Conservation (phyloP, 2,329 filamentous ascomycete genomes). For the Exophiala xenobiotica region DNA sequence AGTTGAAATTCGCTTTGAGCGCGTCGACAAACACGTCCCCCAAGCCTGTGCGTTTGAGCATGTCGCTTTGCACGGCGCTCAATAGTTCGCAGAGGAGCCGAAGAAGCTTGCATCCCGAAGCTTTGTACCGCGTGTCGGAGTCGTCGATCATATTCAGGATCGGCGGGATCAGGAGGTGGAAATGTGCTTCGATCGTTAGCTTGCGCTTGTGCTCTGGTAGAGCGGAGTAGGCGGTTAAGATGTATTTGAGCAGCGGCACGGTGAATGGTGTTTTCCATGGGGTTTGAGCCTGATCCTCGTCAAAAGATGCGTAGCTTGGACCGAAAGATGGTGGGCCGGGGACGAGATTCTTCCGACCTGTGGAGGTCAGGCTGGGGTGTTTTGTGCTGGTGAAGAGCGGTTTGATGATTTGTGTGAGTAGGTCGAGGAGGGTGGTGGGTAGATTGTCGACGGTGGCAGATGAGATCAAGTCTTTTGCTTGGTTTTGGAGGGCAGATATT, state of each 20-base stretch:
- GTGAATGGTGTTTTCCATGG: slow-evolving; percentile 30
- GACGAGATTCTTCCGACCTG: slow-evolving; percentile 46
- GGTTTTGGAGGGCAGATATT: slow-evolving; percentile 1
- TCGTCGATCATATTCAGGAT: slow-evolving; percentile 47
- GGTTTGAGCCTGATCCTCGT: slow-evolving; percentile 13
- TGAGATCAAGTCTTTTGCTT: background rate
- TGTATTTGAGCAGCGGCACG: slow-evolving; percentile 9
- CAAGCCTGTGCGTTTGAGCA: slow-evolving; percentile 44
- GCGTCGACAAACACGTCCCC: slow-evolving; percentile 48
- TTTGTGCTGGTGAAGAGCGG: slow-evolving; percentile 44
- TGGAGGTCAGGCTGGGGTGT: slow-evolving; percentile 43
- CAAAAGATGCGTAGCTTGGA: slow-evolving; percentile 21
- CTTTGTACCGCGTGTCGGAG: slow-evolving; percentile 38
- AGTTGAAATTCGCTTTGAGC: slow-evolving; percentile 65
- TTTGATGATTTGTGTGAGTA: slow-evolving; percentile 35
- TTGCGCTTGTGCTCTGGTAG: slow-evolving; percentile 6
- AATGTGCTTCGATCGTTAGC: slow-evolving; percentile 41
- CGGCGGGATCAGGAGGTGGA: slow-evolving; percentile 45
- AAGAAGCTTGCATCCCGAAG: slow-evolving; percentile 41
- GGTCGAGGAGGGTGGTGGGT: slow-evolving; percentile 23
- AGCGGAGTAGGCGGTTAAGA: slow-evolving; percentile 13
- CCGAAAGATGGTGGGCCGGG: slow-evolving; percentile 39
- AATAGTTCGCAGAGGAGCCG: slow-evolving; percentile 38
- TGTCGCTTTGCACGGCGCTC: slow-evolving; percentile 31
- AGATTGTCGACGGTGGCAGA: slow-evolving; percentile 10